phyloP scores from a whole-genome alignment of 2,329 filamentous ascomycete genomes.

The Aspergillus quadrilineatus region DNA sequence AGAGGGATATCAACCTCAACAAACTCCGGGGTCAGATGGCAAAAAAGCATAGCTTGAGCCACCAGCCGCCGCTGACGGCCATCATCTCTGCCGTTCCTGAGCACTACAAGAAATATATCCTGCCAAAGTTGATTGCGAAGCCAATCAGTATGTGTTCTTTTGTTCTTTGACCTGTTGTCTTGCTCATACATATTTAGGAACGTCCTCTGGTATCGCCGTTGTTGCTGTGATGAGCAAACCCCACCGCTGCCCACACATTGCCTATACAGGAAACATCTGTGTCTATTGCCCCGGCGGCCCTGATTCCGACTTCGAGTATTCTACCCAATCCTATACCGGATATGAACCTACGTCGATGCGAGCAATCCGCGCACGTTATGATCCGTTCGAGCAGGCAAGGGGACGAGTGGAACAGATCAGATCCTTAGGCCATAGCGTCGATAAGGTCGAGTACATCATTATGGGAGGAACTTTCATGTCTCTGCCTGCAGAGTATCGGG shows the following conservation, averaged over 20 bases:
- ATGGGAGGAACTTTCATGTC: conserved; percentile 99
- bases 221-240: conserved; percentile 99
- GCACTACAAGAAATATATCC: conserved; percentile 98
- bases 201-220: conserved; percentile 93
- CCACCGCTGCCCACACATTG: conserved; percentile 94
- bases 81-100: conserved; percentile 99
- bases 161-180: background rate
- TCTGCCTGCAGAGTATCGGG: conserved; percentile 79
- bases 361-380: conserved; percentile 92
- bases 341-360: conserved; percentile 99
- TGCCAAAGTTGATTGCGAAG: conserved; percentile 94
- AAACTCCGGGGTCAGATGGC: conserved; percentile 79
- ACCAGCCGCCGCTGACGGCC: conserved; percentile 86
- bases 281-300: conserved; percentile 98
- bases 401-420: conserved; percentile 97
- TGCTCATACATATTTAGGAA: conserved; percentile 55
- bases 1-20: conserved; percentile 91
- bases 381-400: conserved; percentile 95
- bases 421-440: conserved; percentile 90
- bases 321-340: conserved; percentile 96
- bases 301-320: conserved; percentile 98
- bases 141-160: conserved; percentile 68
- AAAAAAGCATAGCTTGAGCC: conserved; percentile 87
- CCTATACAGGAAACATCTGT: conserved; percentile 98
- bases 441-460: conserved; percentile 99